Percentiles rank a stretch among this genome's conserved stretches.
These are phyloP conservation scores for Yarrowia deformans DNA, from an alignment of 805 yeast genomes.

Conservation along the genomic window DNA sequence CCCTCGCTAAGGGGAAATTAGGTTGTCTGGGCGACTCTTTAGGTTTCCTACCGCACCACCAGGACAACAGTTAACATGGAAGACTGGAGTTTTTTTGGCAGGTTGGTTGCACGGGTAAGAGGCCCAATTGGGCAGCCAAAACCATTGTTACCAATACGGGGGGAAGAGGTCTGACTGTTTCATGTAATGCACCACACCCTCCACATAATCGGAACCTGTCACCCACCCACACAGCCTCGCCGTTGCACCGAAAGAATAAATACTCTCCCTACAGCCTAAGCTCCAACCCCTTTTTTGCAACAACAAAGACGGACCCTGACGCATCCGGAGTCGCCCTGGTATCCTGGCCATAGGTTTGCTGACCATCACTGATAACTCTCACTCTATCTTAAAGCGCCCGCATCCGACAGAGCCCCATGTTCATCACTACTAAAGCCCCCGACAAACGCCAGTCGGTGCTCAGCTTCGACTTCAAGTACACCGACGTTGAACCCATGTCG, in stretches of 20 bases:
- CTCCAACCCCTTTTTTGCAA: slow-evolving; percentile 6
- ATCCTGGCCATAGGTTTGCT: not conserved
- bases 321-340: slow-evolving; percentile 23
- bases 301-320: slow-evolving; percentile 30
- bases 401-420: not conserved
- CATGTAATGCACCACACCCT: too few species aligned
- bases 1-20: slow-evolving; percentile 30
- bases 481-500: slow-evolving; percentile 30
- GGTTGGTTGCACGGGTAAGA: not conserved
- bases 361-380: not conserved
- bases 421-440: slow-evolving; percentile 33
- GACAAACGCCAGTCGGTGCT: slow-evolving; percentile 19
- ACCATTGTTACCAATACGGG: too few species aligned
- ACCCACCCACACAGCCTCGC: not conserved
- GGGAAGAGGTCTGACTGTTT: too few species aligned
- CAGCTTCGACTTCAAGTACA: slow-evolving; percentile 29
- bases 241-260: not conserved
- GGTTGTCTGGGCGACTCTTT: not conserved
- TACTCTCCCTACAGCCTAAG: not conserved
- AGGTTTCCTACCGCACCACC: too few species aligned
- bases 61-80: too few species aligned
- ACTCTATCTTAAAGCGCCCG: slow-evolving; percentile 26
- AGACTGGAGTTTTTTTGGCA: not conserved
- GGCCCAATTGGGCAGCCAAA: too few species aligned
- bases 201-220: too few species aligned